These are phyloP conservation scores for Teunomyces pallodes DNA, from an alignment of 805 yeast genomes.

Conservation along the genomic window DNA sequence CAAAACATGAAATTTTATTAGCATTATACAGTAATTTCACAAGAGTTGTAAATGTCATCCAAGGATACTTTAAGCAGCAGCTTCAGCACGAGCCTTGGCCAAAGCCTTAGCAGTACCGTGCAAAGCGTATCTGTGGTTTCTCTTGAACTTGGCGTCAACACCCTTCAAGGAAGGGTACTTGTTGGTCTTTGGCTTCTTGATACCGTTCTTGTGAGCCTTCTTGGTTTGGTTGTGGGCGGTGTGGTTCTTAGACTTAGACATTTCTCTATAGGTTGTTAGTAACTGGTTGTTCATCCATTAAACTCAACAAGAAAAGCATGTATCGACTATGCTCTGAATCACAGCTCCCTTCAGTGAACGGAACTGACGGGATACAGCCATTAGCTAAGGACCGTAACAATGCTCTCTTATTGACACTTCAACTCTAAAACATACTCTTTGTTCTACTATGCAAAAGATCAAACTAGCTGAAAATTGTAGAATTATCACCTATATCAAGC, in stretches of 20 bases:
- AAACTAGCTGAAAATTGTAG: conserved; percentile 1
- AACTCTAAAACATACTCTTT: not conserved
- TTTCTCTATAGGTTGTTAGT: conserved; percentile 45
- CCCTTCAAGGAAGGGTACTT: conserved; percentile 98
- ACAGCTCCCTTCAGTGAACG: too few species aligned
- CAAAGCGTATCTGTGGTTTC: conserved; percentile 99
- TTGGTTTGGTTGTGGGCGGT: conserved; percentile 99
- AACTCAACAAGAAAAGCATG: not conserved
- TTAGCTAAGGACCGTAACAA: not conserved
- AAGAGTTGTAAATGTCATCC: not conserved
- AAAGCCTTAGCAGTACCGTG: conserved; percentile 96
- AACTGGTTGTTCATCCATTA: conserved; percentile 4
- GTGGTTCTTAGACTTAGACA: conserved; percentile 99
- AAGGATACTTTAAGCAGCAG: conserved; percentile 28
- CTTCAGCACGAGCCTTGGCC: conserved; percentile 72
- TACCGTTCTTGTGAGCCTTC: conserved; percentile 99
- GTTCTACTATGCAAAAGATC: conserved; percentile 3
- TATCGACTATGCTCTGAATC: not conserved
- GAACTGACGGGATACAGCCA: too few species aligned
- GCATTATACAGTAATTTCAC: conserved; percentile 11
- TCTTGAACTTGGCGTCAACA: conserved; percentile 98
- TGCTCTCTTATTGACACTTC: not conserved
- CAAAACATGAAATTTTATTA: conserved; percentile 16
- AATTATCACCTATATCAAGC: not conserved
- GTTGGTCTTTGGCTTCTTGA: conserved; percentile 98